A percentile compares a stretch with the other conserved stretches of the same genome.
phyloP scores from a whole-genome alignment of 1,139 yeast genomes.

The Candida albicans region DNA sequence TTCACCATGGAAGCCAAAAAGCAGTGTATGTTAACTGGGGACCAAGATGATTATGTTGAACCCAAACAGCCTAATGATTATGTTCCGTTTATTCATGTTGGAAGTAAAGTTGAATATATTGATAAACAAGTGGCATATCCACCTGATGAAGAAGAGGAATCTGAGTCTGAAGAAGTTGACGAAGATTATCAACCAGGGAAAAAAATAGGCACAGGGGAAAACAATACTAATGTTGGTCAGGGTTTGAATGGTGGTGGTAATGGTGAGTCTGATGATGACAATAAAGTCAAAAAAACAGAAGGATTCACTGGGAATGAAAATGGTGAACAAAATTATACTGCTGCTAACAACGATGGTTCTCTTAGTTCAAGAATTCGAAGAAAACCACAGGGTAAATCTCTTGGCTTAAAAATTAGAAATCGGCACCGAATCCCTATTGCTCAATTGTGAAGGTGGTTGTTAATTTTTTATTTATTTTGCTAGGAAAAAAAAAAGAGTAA shows the following conservation, averaged over 20 bases:
- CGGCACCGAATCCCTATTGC: conserved; percentile 3
- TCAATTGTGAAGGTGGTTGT: background rate
- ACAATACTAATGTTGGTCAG: conserved; percentile 3
- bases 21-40: conserved; percentile 26
- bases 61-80: conserved; percentile 18
- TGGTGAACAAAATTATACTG: no score
- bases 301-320: no score
- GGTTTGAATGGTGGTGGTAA: background rate
- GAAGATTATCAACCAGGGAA: background rate
- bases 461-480: background rate
- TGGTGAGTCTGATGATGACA: background rate
- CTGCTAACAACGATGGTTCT: no score
- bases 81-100: conserved; percentile 20
- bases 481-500: background rate
- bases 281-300: background rate
- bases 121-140: conserved; percentile 7
- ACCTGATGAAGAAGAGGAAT: conserved; percentile 1
- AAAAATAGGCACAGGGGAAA: conserved; percentile 3
- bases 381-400: conserved; percentile 8
- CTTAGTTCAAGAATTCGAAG: background rate
- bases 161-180: background rate
- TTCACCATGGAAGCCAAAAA: conserved; percentile 24
- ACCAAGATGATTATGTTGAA: conserved; percentile 24
- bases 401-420: conserved; percentile 4
- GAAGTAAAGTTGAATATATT: conserved; percentile 18